phyloP scores from a whole-genome alignment of 495 filamentous ascomycete genomes.

The Xylaria telfairii region DNA sequence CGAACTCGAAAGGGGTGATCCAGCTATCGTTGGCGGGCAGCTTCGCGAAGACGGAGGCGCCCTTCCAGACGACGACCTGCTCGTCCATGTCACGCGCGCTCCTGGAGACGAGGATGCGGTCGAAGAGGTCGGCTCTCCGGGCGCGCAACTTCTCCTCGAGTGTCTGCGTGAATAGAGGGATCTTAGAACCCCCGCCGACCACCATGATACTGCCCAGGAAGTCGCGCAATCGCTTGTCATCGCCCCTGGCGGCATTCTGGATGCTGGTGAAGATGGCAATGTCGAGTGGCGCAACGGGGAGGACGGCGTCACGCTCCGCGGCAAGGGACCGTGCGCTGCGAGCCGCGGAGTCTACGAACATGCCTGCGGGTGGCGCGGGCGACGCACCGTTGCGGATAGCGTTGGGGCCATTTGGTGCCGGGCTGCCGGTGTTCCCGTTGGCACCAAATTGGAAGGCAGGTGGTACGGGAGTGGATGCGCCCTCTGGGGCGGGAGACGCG shows the following conservation, averaged over 20 bases:
- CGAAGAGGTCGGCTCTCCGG: conserved; percentile 70
- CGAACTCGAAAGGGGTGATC: conserved; percentile 88
- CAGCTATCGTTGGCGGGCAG: conserved; percentile 90
- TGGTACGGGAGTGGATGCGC: conserved; percentile 69
- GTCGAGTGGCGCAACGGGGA: conserved; percentile 85
- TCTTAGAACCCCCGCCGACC: conserved; percentile 86
- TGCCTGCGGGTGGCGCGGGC: conserved; percentile 48
- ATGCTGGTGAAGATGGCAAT: conserved; percentile 87
- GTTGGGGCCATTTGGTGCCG: conserved; percentile 52
- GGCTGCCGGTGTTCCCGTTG: conserved; percentile 51
- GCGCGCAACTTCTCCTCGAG: conserved; percentile 80
- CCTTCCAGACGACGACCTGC: conserved; percentile 96
- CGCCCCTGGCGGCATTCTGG: conserved; percentile 80
- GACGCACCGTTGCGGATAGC: conserved; percentile 54
- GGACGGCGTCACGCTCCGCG: conserved; percentile 76
- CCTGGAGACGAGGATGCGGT: conserved; percentile 85
- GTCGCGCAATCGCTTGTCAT: conserved; percentile 91
- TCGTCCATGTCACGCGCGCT: conserved; percentile 92
- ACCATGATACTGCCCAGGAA: conserved; percentile 96
- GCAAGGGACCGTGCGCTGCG: conserved; percentile 59
- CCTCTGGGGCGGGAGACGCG: conserved; percentile 84
- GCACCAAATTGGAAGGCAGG: conserved; percentile 55
- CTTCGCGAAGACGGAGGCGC: conserved; percentile 96
- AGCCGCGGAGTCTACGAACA: conserved; percentile 46
- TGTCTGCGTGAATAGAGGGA: conserved; percentile 72